Evolutionary conservation across 116 monocot genomes (phyloP), one percentile per base, ranked within the genome.

Genomic region (Iris pallida): DNA sequence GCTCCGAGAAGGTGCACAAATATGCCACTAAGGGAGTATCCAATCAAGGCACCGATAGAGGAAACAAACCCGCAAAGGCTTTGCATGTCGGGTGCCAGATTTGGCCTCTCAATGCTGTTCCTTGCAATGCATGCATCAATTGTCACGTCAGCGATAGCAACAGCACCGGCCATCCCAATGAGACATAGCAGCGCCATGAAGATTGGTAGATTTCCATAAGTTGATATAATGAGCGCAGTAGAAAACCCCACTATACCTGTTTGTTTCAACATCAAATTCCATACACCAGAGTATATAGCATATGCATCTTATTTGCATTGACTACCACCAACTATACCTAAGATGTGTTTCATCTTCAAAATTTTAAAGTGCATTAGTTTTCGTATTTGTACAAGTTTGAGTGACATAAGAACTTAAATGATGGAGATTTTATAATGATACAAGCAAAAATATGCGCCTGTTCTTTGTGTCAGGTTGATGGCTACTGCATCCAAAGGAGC

Each of bases 51-150:
- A 0, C 92, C 92, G 0, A 81, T 16, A 4, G 92, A 80, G 2
- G 88, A 83, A 2, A 72, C 55, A 14, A 81, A 75, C 0, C 70
- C 75, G 45, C 88, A 88, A 6, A 92, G 81, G 60, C 88, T 92
- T 70, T 92, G 92, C 83, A 92, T 83, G 71, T 92, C 92, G 0
- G 88, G 53, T 0, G 88, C 92, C 42, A 92, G 61, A 10, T 43
- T 68, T 13, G 88, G 88, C 54, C 45, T 15, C 40, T 79, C 79
- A 8, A 85, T 87, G 72, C 92, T 86, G 44, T 92, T 92, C 61
- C 69, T 71, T 0, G 92, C 92, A 11, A 88, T 80, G 66, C 88
- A 92, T 0, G 92, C 92, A 30, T 92, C 92, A 16, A 92, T 88
- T 0, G 92, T 88, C 42, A 92, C 92, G 40, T 92, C 86, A 0